Percentiles rank a stretch among this genome's conserved stretches.
phyloP scores from a whole-genome alignment of 1,139 yeast species.

The Blastobotrys arbuscula region DNA sequence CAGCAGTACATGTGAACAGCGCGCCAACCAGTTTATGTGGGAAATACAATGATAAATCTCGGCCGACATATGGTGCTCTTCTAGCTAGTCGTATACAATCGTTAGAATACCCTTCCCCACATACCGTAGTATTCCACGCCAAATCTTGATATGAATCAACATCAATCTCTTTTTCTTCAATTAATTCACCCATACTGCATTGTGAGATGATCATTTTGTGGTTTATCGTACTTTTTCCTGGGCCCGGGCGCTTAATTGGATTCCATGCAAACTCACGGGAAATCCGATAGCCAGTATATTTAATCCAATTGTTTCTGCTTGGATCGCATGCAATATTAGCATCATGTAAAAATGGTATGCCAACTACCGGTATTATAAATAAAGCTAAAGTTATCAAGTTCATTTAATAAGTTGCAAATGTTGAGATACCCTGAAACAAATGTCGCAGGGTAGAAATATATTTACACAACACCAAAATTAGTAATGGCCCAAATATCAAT shows the following conservation, averaged over 20 bases:
- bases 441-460: background rate
- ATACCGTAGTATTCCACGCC: slow-evolving; percentile 11
- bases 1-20: slow-evolving; percentile 1
- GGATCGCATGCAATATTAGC: slow-evolving; percentile 2
- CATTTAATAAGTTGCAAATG: background rate
- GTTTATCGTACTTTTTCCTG: background rate
- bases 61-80: slow-evolving; percentile 8
- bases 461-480: slow-evolving; percentile 3
- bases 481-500: slow-evolving; percentile 3
- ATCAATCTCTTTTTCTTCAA: background rate
- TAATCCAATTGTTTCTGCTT: background rate
- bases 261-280: slow-evolving; percentile 7
- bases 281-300: slow-evolving; percentile 6
- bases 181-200: slow-evolving; percentile 9
- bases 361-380: background rate
- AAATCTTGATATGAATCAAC: slow-evolving; percentile 4
- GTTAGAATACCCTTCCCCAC: slow-evolving; percentile 1
- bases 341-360: background rate
- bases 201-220: slow-evolving; percentile 9
- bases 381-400: background rate
- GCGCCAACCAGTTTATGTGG: slow-evolving; percentile 13
- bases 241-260: background rate
- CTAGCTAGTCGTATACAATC: slow-evolving; percentile 8
- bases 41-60: slow-evolving; percentile 7
- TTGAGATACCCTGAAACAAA: background rate